These are phyloP conservation scores for Crithidia brevicula DNA, from an alignment of 208 protist species.

Conservation along the genomic window DNA sequence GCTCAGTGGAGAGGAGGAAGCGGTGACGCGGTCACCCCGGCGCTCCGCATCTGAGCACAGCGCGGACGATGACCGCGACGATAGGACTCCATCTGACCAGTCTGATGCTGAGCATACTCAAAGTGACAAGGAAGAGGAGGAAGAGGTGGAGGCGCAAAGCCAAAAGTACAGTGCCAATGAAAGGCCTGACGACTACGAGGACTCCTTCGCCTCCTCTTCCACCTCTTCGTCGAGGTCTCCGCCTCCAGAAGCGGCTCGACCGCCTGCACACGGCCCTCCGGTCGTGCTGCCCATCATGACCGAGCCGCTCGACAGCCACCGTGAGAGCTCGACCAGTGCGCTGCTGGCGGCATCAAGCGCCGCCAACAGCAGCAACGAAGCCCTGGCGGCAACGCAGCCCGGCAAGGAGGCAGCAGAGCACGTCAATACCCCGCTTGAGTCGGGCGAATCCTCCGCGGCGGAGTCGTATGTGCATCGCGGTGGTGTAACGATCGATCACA, in stretches of 20 bases:
- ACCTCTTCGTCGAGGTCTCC: no score
- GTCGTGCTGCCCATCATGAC: neutral
- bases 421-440: neutral
- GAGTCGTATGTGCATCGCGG: neutral
- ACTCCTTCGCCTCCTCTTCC: constrained; percentile 7
- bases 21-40: neutral
- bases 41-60: neutral
- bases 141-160: neutral
- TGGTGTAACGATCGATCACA: no score
- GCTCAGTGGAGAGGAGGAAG: neutral
- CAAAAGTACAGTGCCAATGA: neutral
- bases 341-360: neutral
- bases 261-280: neutral
- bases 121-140: neutral
- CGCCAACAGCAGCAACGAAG: neutral
- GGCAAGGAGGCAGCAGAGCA: neutral
- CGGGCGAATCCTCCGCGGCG: neutral
- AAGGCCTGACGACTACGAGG: neutral
- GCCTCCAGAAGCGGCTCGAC: neutral
- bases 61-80: neutral
- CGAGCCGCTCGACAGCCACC: neutral
- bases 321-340: neutral
- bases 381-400: neutral
- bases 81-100: neutral
- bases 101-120: neutral